Base-by-base conservation (phyloP, 2,329 filamentous ascomycete genomes). In the Beauveria rudraprayagi region DNA sequence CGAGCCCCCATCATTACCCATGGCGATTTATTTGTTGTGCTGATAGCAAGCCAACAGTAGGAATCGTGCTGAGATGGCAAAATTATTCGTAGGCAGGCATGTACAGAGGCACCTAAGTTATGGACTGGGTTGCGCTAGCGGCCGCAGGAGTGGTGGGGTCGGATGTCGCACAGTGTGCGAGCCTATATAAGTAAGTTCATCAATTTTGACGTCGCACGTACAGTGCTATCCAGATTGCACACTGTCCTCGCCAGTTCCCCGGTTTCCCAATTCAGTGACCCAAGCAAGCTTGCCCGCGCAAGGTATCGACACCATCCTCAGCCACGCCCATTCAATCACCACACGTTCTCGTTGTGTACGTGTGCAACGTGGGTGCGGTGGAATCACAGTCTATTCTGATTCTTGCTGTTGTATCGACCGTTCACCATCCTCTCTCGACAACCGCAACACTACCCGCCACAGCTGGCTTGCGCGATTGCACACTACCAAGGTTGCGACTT, bases 1-100 rank as follows among this genome's bases (percentile, higher is more conserved):
- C 67, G 91, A 93, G 72, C 94, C 94, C 67, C 94, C 94, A 73
- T 99, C 94, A 77, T 99, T 99, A 72, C 94, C 94, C 94, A 99
- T 97, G 68, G 57, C 10, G 8, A 16, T 30, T 46, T 3, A 26
- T 52, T 24, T n/a, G 37, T 24, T n/a, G 26, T 17, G 71, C 65
- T n/a, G 55, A 40, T 41, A 10, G 28, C 28, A 17, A 28, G 17
- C 14, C 4, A 16, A 30, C 14, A 19, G n/a, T 9, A 37, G 30
- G 17, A 26, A 51, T 51, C 48, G 6, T 30, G 17, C 41, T 37
- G 34, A 16, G 34, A 37, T 16, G 34, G 3, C 34, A 37, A 37
- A 37, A 16, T 16, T 16, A 14, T 37, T 37, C 11, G 11, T 14
- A 37, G 34, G 34, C 5, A 37, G 34, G 11, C 34, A 37, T 5